Evolutionary conservation across 805 yeast species (phyloP).

Genomic region (Clavispora asparagi): DNA sequence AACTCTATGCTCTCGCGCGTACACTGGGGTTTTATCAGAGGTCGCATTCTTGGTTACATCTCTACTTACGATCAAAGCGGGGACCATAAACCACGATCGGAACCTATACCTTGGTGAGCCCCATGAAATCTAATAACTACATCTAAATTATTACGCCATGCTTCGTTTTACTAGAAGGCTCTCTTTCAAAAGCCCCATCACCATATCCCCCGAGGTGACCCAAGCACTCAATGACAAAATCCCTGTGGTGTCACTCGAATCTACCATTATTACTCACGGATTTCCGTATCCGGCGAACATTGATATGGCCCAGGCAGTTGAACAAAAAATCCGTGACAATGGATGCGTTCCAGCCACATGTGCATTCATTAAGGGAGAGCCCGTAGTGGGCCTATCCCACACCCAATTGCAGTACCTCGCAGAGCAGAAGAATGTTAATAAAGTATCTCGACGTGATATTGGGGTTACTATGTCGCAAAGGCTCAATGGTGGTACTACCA

Average conservation of each 20-base stretch:
- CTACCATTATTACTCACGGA: slow-evolving; percentile 88
- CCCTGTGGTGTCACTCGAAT: slow-evolving; percentile 81
- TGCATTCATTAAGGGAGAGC: slow-evolving; percentile 68
- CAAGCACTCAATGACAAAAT: slow-evolving; percentile 51
- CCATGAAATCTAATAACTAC: too few species aligned
- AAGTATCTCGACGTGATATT: slow-evolving; percentile 78
- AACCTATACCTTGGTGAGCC: too few species aligned
- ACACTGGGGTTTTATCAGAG: too few species aligned
- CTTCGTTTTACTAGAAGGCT: not conserved
- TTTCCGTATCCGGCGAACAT: slow-evolving; percentile 76
- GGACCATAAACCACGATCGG: too few species aligned
- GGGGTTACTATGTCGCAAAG: slow-evolving; percentile 61
- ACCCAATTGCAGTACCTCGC: slow-evolving; percentile 51
- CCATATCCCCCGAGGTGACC: slow-evolving; percentile 46
- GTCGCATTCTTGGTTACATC: too few species aligned
- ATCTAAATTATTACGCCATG: not conserved
- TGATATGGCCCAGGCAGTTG: slow-evolving; percentile 68
- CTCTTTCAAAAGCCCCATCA: slow-evolving; percentile 6
- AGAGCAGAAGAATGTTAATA: slow-evolving; percentile 35
- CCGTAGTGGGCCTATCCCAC: slow-evolving; percentile 58
- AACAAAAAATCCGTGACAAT: slow-evolving; percentile 47
- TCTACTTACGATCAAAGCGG: too few species aligned
- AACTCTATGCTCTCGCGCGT: too few species aligned
- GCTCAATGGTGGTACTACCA: slow-evolving; percentile 83
- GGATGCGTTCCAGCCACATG: slow-evolving; percentile 85